Base-by-base conservation (phyloP, 352 stramenopile species). In the Globisporangium orthogonon region DNA sequence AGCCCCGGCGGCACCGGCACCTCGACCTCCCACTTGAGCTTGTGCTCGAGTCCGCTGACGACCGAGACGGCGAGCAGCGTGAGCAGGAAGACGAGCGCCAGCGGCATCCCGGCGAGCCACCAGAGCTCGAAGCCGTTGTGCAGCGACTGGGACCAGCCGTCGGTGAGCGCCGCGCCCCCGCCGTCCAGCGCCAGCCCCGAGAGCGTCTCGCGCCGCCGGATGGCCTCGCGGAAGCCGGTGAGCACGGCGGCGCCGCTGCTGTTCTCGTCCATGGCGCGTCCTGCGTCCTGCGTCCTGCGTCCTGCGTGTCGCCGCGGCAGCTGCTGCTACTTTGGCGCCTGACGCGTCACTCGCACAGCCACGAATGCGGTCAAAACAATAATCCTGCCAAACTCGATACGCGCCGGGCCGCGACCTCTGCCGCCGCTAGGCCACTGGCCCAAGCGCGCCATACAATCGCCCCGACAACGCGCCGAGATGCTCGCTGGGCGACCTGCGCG, bases 81-180 rank as follows among this genome's bases (percentile, higher is more conserved):
- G 43, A 91, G 68, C 56, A 88, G 56, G 37, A 88, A 87, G 37
- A 83, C 77, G 50, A 91, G 65, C 55, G 71, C 64, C 44, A 91
- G 73, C 54, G 82, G 82, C 82, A 91, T 89, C 37, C 82, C 82
- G 5, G 82, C 82, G 54, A 91, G 74, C 82, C 82, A 91, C 82
- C 82, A 91, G 64, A 91, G 86, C 66, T 91, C 82, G 50, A 91
- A 91, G 67, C 82, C 82, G 58, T 91, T 91, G 72, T 91, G 74
- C 58, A 91, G 76, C 43, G 67, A 73, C 40, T 74, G 65, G 56
- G 57, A 50, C 76, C 54, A 91, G 57, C 62, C 69, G 17, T 62
- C 33, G 40, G 63, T 17, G 15, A 3, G 62, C 48, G 41, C 58
- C 61, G 33, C n/a, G 10, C 44, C 9, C 18, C 18, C n/a, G 18